Base-by-base conservation (phyloP, 768 basidiomycete genomes). In the Leccinum obscurum region DNA sequence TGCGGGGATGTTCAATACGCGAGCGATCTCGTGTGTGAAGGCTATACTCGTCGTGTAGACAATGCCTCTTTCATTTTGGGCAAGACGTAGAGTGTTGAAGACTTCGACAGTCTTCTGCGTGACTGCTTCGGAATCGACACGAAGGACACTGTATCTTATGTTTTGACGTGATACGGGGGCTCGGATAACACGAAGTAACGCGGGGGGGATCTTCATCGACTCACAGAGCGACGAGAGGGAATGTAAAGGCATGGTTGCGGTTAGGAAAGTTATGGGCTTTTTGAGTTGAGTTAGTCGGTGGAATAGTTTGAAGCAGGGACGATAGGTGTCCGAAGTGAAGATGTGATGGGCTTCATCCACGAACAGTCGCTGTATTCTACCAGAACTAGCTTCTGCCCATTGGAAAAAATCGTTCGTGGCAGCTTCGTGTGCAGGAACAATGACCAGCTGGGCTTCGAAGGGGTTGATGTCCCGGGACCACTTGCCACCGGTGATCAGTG, bases 251-350 rank as follows among this genome's bases (percentile, higher is more conserved):
- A 66, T 66, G 0, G 61, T 66, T 0, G 64, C 56, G 0, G 64
- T 59, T 0, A 66, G 56, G 7, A 66, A 58, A 0, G 64, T 66
- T 4, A 60, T 57, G 3, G 61, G 64, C 24, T 66, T 66, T 7
- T 30, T 37, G 0, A 66, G 6, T 2, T 10, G 14, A 1, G 61
- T 66, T 0, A 66, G 55, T 0, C 3, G n/a, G 6, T 66, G 58
- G 7, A 66, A 62, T 0, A 66, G n/a, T 10, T 60, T 66, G 56
- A 66, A 66, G 26, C 65, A 66, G 0, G 32, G 4, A 0, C 52
- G 11, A 22, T 65, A 65, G 1, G 54, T 37, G 1, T 51, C 64
- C 0, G 55, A 65, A 9, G 15, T 39, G 10, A 63, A 8, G 13
- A 65, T 6, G 2, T 64, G 54, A 9, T 66, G 64, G 0, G 63